Conservation (phyloP, 2,329 filamentous ascomycete species). For the Botrytis medusae region DNA sequence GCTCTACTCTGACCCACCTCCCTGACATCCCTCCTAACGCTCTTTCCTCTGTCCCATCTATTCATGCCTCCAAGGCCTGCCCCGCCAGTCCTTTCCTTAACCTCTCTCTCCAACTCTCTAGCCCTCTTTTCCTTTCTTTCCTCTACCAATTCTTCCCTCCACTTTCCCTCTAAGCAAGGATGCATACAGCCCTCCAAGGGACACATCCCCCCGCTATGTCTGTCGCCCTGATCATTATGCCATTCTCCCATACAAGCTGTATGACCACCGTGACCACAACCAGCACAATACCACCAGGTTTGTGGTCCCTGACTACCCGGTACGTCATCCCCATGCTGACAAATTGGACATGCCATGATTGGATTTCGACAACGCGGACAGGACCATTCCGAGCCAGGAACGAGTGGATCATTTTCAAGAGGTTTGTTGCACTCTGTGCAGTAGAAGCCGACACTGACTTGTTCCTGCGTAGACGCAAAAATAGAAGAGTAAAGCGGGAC, state of each 20-base stretch:
- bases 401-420: slow-evolving; percentile 43
- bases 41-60: slow-evolving; percentile 25
- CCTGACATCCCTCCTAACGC: slow-evolving; percentile 50
- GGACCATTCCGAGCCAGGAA: slow-evolving; percentile 51
- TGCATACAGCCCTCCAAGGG: slow-evolving; percentile 66
- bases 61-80: background rate
- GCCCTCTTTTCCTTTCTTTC: slow-evolving; percentile 30
- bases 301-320: background rate
- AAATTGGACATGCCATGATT: slow-evolving; percentile 60
- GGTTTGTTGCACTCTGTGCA: slow-evolving; percentile 59
- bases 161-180: slow-evolving; percentile 58
- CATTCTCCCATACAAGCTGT: slow-evolving; percentile 58
- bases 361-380: slow-evolving; percentile 56
- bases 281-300: slow-evolving; percentile 62
- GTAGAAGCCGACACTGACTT: slow-evolving; percentile 53
- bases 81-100: slow-evolving; percentile 30
- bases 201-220: slow-evolving; percentile 54
- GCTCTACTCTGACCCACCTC: slow-evolving; percentile 60
- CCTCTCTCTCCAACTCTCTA: slow-evolving; percentile 50
- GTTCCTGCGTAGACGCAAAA: slow-evolving; percentile 54
- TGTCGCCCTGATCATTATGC: slow-evolving; percentile 49
- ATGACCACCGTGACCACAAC: slow-evolving; percentile 63
- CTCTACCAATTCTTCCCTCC: slow-evolving; percentile 49
- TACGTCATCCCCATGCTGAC: slow-evolving; percentile 45
- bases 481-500: slow-evolving; percentile 54